Base-by-base conservation (phyloP, 2,329 filamentous ascomycete genomes). In the Fusarium domesticum region DNA sequence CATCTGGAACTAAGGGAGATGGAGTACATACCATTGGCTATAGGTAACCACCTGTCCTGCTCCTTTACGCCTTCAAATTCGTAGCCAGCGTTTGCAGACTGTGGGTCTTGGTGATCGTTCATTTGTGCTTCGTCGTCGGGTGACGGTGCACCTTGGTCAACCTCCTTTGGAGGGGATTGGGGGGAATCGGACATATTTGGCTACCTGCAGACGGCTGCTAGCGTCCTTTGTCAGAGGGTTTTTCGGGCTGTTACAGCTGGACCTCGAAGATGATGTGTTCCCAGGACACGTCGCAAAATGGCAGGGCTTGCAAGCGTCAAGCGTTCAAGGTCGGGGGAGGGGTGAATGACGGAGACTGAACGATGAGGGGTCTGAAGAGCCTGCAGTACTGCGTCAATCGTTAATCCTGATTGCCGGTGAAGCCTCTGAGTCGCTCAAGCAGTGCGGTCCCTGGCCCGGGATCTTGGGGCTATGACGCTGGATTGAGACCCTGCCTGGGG, bases 21-120 rank as follows among this genome's bases (percentile, higher is more conserved):
- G 45, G 47, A 52, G 46, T 46, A 93, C 93, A 81, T 81, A 98
- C 93, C 93, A 90, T 98, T 98, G 75, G 93, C 93, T 81, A 98
- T 98, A 69, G 93, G 93, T 70, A 98, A 82, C 93, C 93, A 98
- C 79, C 93, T 80, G 74, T 98, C 93, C 74, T 98, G 93, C 74
- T 98, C 93, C 80, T 97, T 97, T 72, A 97, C 92, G 37, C 66
- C 66, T 75, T 97, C 92, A 70, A 96, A 96, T 76, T 97, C 92
- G 68, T 89, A 89, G 71, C 76, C 83, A 45, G 62, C 53, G 69
- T 80, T 85, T 70, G 79, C 79, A 69, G 78, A 77, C 76, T 89
- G 85, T 83, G 82, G 80, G 75, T 88, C 85, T 71, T 84, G 81
- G 74, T 79, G 75, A 70, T 90, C 87, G 76, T 95, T 90, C 88